phyloP scores from a whole-genome alignment of 805 yeast species.

The Isabelozyma pseudorhagii region DNA sequence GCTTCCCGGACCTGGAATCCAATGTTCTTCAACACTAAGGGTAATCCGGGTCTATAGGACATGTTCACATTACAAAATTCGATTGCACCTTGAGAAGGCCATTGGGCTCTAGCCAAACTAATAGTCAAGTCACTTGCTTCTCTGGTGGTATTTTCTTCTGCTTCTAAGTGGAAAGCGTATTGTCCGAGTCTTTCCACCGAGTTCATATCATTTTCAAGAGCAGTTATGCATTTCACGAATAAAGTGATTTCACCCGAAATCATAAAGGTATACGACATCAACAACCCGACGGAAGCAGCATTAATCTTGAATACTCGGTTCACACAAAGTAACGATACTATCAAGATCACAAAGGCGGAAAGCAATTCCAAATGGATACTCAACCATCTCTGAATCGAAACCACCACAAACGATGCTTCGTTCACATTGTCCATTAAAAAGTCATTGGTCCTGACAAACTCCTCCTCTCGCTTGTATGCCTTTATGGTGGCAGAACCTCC shows the following conservation, averaged over 20 bases:
- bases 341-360: slow-evolving; percentile 10
- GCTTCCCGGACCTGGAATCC: slow-evolving; percentile 3
- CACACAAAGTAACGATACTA: slow-evolving; percentile 17
- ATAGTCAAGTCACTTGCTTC: slow-evolving; percentile 25
- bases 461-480: slow-evolving; percentile 45
- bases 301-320: slow-evolving; percentile 15
- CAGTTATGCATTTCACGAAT: slow-evolving; percentile 42
- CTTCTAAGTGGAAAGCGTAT: slow-evolving; percentile 50
- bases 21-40: slow-evolving; percentile 9
- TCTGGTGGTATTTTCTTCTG: slow-evolving; percentile 53
- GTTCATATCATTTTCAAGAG: slow-evolving; percentile 49
- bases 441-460: slow-evolving; percentile 49
- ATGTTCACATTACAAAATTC: slow-evolving; percentile 18
- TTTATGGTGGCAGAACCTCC: slow-evolving; percentile 65
- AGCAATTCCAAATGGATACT: slow-evolving; percentile 12
- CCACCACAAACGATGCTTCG: slow-evolving; percentile 15
- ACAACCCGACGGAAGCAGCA: slow-evolving; percentile 19
- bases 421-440: slow-evolving; percentile 49
- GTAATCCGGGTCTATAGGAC: slow-evolving; percentile 19
- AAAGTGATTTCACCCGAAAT: slow-evolving; percentile 46
- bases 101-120: slow-evolving; percentile 17
- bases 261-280: slow-evolving; percentile 26
- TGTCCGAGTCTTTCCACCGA: slow-evolving; percentile 44
- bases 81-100: slow-evolving; percentile 24
- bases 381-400: slow-evolving; percentile 20